Evolutionary conservation across 129 eudicot genomes (phyloP), one percentile per base, ranked within the genome.

Genomic region (Helianthus tuberosus): DNA sequence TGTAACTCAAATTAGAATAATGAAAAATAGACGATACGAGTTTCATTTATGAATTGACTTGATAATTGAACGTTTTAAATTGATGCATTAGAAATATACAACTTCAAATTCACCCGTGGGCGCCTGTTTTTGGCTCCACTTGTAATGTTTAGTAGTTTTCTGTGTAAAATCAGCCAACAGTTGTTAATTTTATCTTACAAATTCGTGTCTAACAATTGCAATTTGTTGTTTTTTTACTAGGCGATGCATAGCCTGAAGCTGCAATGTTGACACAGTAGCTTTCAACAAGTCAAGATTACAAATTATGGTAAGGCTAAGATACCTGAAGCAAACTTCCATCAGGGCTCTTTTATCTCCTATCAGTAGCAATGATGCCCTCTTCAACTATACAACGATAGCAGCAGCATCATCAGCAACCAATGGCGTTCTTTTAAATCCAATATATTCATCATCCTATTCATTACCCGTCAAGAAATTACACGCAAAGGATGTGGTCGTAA

Each of bases 241-340:
- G n/a, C n/a, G n/a, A n/a, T n/a, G n/a, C n/a, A n/a, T n/a, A n/a
- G 46, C 53, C 32, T 5, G 23, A 46, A 49, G 47, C 5, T 51
- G 53, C 66, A 43, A 16, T 71, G 73, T 70, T 71, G 49, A 48
- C 35, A 38, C 43, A 71, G 60, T 78, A 78, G 49, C 25, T 49
- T 60, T 59, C 36, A 5, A 41, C 6, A 53, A 64, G 8, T 55
- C 2, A 43, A 55, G 50, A 52, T 71, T 43, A 66, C 63, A 66
- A 80, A 47, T 48, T 76, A 88, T 83, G 84, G 81, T 44, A 57
- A 83, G 81, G 16, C 76, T 80, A 77, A 80, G 86, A 81, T 68
- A 77, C 66, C 69, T 79, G 29, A 70, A 74, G 62, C 86, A 80
- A 81, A 78, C 90, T 63, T 72, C 77, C 60, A 54, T 78, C 14